These are phyloP conservation scores for Paramecium biaurelia DNA, from an alignment of 73 alveolate species.

Conservation along the genomic window DNA sequence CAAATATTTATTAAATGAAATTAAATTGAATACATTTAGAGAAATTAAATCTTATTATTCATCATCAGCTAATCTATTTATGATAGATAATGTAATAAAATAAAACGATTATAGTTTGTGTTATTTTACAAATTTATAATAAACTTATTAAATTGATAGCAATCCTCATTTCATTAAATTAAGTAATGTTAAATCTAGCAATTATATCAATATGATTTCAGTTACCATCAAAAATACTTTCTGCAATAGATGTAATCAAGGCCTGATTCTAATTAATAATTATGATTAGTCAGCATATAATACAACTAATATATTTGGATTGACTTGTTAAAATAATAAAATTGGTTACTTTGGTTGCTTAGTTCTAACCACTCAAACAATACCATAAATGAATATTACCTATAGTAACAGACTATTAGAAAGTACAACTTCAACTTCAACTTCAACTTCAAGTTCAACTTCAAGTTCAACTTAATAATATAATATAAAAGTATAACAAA, in stretches of 20 bases:
- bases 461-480: neutral
- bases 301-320: neutral
- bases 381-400: neutral
- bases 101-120: neutral
- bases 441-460: no score
- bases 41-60: neutral
- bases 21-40: neutral
- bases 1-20: neutral
- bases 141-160: neutral
- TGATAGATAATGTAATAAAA: neutral
- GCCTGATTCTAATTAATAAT: neutral
- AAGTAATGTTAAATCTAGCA: neutral
- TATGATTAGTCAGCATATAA: neutral
- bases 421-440: neutral
- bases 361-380: neutral
- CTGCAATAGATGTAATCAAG: neutral
- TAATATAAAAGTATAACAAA: neutral
- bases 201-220: neutral
- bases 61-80: neutral
- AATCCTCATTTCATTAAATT: neutral
- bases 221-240: neutral
- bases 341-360: slow-evolving; percentile 32
- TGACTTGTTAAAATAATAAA: neutral
- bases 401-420: neutral
- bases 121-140: neutral